phyloP scores from a whole-genome alignment of 441 rosid genomes.

The Erodium moschatum region DNA sequence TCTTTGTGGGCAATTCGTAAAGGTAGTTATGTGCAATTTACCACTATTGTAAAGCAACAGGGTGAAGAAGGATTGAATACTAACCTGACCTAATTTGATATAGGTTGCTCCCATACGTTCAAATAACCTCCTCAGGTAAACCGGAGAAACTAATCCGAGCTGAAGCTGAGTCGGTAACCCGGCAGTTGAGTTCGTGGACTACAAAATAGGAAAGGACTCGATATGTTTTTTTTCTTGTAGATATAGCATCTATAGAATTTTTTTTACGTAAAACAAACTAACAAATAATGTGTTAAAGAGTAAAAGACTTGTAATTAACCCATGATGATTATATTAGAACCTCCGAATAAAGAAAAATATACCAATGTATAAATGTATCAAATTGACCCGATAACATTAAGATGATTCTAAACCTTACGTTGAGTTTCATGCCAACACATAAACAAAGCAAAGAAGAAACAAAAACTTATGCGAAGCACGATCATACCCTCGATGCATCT shows the following conservation, averaged over 20 bases:
- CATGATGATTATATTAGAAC: not conserved
- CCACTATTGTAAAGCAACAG: not conserved
- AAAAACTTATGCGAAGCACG: not conserved
- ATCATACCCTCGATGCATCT: constrained; percentile 62
- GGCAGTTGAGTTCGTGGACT: constrained; percentile 56
- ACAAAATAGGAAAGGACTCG: constrained; percentile 21
- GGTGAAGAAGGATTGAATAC: constrained; percentile 3
- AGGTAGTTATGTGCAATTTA: not conserved
- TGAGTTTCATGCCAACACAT: not conserved
- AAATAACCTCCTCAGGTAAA: constrained; percentile 81
- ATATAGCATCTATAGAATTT: not conserved
- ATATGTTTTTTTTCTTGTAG: not conserved
- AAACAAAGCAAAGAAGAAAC: not conserved
- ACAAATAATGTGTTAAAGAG: no score
- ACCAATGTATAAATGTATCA: not conserved
- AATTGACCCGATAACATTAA: not conserved
- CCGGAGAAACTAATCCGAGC: constrained; percentile 81
- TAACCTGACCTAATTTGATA: constrained; percentile 87
- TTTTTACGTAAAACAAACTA: not conserved
- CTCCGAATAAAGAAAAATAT: not conserved
- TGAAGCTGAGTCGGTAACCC: constrained; percentile 58
- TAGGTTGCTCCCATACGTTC: constrained; percentile 99
- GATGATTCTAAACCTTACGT: not conserved
- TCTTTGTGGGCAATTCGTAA: not conserved
- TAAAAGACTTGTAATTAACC: not conserved